Conservation (phyloP, 495 filamentous ascomycete genomes). For the Penicillium malachiteum region DNA sequence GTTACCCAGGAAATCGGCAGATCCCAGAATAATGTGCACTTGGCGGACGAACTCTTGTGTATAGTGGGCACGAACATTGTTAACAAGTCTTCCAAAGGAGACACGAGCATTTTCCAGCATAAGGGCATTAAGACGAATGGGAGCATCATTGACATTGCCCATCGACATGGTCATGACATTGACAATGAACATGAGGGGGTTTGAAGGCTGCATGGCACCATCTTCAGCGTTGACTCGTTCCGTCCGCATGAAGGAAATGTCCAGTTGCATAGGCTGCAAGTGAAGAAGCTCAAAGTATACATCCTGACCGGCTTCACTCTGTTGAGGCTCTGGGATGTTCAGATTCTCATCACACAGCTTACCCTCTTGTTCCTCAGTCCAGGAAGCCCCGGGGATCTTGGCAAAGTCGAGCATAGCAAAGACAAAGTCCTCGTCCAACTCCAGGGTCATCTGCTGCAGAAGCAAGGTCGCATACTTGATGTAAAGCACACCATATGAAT, state of each 20-base stretch:
- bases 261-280: constrained; percentile 95
- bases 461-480: constrained; percentile 96
- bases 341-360: constrained; percentile 84
- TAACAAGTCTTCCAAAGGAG: constrained; percentile 76
- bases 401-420: constrained; percentile 93
- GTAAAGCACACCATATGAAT: constrained; percentile 96
- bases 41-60: constrained; percentile 94
- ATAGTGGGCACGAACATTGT: constrained; percentile 88
- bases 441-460: constrained; percentile 95
- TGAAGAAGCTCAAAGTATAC: constrained; percentile 97
- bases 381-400: constrained; percentile 90
- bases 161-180: constrained; percentile 99
- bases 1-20: constrained; percentile 97
- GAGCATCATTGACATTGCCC: constrained; percentile 97
- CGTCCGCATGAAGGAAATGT: constrained; percentile 94
- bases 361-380: constrained; percentile 79
- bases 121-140: constrained; percentile 85
- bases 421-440: constrained; percentile 97
- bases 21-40: constrained; percentile 93
- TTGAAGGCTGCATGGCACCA: constrained; percentile 69
- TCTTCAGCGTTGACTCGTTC: constrained; percentile 96
- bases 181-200: constrained; percentile 96
- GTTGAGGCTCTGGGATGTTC: constrained; percentile 88
- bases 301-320: constrained; percentile 79
- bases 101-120: constrained; percentile 95